Evolutionary conservation across 2,329 filamentous ascomycete genomes (phyloP).

Genomic region (Alternaria conjuncta): DNA sequence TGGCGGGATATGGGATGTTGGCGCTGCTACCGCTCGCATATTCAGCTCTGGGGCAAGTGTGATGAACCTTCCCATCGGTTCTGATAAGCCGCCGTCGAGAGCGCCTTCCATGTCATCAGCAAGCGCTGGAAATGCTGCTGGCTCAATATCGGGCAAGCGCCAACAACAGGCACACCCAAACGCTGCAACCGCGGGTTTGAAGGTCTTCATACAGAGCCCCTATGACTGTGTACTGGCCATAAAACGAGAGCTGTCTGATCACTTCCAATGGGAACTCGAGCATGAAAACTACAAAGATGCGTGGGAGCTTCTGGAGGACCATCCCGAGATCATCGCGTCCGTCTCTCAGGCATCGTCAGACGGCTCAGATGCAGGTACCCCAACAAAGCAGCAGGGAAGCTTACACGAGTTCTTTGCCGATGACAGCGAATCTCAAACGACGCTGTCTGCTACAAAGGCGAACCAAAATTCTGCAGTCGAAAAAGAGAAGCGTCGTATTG

Average conservation of each 20-base stretch:
- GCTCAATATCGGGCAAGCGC: slow-evolving; percentile 29
- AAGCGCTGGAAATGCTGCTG: slow-evolving; percentile 39
- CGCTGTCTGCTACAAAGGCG: slow-evolving; percentile 64
- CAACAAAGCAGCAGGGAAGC: slow-evolving; percentile 52
- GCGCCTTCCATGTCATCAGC: slow-evolving; percentile 42
- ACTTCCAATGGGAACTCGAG: slow-evolving; percentile 83
- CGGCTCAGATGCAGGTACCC: slow-evolving; percentile 51
- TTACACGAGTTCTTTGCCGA: slow-evolving; percentile 75
- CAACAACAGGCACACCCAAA: slow-evolving; percentile 54
- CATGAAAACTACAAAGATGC: slow-evolving; percentile 81
- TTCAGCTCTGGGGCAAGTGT: slow-evolving; percentile 88
- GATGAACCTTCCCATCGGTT: slow-evolving; percentile 52
- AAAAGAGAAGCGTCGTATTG: slow-evolving; percentile 87
- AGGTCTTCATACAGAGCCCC: slow-evolving; percentile 94
- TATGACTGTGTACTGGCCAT: slow-evolving; percentile 96
- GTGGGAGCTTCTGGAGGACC: slow-evolving; percentile 87
- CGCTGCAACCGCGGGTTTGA: slow-evolving; percentile 64
- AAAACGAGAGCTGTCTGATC: slow-evolving; percentile 84
- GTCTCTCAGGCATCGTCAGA: slow-evolving; percentile 48
- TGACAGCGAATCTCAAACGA: slow-evolving; percentile 66
- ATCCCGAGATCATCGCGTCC: slow-evolving; percentile 71
- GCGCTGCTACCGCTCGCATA: slow-evolving; percentile 83
- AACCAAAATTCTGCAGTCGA: slow-evolving; percentile 70
- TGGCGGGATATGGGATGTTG: slow-evolving; percentile 85
- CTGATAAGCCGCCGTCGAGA: slow-evolving; percentile 40